These are phyloP conservation scores for Raddia distichophylla DNA, from an alignment of 176 grass and related monocot genomes.

Conservation along the genomic window DNA sequence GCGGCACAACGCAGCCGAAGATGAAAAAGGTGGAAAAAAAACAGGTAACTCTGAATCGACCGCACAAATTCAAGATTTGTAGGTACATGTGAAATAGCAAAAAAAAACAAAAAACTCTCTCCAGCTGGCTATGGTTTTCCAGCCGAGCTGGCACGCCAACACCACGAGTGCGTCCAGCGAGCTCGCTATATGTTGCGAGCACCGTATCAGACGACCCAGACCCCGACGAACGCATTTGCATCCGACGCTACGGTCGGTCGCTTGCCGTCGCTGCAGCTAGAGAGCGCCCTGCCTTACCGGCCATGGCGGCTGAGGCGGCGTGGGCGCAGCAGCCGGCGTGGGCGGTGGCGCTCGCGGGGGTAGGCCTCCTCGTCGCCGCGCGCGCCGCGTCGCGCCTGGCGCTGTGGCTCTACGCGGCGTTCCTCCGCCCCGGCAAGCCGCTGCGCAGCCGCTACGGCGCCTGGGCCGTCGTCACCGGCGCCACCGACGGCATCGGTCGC, in stretches of 20 bases:
- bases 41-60: too few relatives aligned
- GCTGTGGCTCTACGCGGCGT: conserved; percentile 54
- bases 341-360: conserved; percentile 48
- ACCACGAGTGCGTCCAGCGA: not conserved
- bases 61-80: too few relatives aligned
- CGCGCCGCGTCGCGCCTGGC: conserved; percentile 37
- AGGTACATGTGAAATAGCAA: too few relatives aligned
- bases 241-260: not conserved
- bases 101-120: too few relatives aligned
- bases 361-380: conserved; percentile 48
- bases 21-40: too few relatives aligned
- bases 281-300: not conserved
- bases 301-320: not conserved
- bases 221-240: not conserved
- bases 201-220: not conserved
- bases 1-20: too few relatives aligned
- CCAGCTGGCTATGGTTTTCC: not conserved
- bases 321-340: conserved; percentile 50
- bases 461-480: conserved; percentile 83
- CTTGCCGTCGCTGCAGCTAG: not conserved
- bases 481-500: conserved; percentile 77
- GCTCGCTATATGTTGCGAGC: not conserved
- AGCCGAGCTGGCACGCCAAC: not conserved
- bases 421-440: conserved; percentile 69
- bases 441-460: conserved; percentile 61